Base-by-base conservation (phyloP, 805 yeast genomes). In the Saturnispora mendoncae region DNA sequence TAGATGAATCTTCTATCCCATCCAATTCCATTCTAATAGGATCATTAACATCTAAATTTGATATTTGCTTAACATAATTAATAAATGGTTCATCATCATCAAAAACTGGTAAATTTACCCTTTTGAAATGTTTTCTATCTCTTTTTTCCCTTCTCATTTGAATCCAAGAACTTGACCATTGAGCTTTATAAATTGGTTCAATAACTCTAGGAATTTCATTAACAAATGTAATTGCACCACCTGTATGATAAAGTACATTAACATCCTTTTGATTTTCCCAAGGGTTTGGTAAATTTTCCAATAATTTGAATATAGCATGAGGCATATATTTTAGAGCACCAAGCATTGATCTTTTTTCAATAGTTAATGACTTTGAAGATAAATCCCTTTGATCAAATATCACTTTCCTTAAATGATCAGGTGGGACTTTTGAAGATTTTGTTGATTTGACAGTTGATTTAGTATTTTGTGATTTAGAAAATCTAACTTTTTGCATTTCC, bases 261-360 rank as follows among this genome's bases (percentile, higher is more conserved):
- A 92, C 97, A 33, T 84, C 94, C 46, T 84, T 84, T 2, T 72
- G 65, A 39, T 76, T 74, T 58, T 92, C 97, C 99, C 99, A 92
- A 1, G 99, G 99, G 57, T 87, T 95, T 0, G 99, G 99, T 90
- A 92, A 90, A 55, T 86, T 87, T 54, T 92, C 98, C 30, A 92
- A 56, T 30, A 92, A 69, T 59, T 92, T 92, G 50, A 87, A 61
- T 3, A 87, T 74, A 0, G 98, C 96, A 62, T 90, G 97, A 0
- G 99, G 99, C 80, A 94, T 74, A 63, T 82, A 94, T 61, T 87
- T 90, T 43, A 92, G 67, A 1, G 97, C 88, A 2, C 96, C 96
- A 20, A 94, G 62, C 53, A 84, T 87, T 0, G 95, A 77, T 45
- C 90, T 68, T 56, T 87, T 88, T 53, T 90, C 97, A 10, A 82